Percentiles rank a stretch among this genome's conserved stretches.
These are phyloP conservation scores for Rhodamnia rubescens DNA, from an alignment of 345 rosid genomes.

Conservation along the genomic window DNA sequence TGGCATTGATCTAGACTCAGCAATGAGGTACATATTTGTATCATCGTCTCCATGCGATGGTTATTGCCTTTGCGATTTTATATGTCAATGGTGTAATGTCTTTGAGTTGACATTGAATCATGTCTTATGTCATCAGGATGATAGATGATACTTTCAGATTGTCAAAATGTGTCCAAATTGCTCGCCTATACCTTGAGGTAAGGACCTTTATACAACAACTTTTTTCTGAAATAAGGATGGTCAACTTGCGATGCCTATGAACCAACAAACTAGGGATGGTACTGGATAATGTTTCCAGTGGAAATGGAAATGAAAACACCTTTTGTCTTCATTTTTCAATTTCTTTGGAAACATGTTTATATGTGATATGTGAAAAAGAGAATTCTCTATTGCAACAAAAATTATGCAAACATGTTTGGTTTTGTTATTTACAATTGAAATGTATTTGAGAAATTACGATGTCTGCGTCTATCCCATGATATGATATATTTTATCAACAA, in stretches of 20 bases:
- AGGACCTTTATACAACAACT: not conserved
- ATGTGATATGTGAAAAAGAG: not conserved
- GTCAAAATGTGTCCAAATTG: constrained; percentile 94
- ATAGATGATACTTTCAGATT: constrained; percentile 77
- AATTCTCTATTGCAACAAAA: not conserved
- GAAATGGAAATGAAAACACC: not conserved
- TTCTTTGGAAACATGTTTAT: not conserved
- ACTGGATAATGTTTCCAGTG: not conserved
- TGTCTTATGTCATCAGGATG: constrained; percentile 31
- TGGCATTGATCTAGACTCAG: constrained; percentile 93
- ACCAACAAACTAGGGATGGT: not conserved
- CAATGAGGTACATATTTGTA: constrained; percentile 58
- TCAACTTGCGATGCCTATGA: not conserved
- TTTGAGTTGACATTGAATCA: constrained; percentile 5
- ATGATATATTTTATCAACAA: not conserved
- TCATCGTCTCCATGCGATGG: not conserved
- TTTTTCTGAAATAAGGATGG: not conserved
- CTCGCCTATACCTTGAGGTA: constrained; percentile 95
- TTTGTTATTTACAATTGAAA: not conserved
- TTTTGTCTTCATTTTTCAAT: not conserved
- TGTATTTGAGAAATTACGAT: not conserved
- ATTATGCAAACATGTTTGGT: not conserved
- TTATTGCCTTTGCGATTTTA: not conserved
- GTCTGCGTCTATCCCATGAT: not conserved
- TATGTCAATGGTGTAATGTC: not conserved